A percentile compares a stretch with the other conserved stretches of the same genome.
Conservation (phyloP, 768 basidiomycete species). For the Trametes cinnabarina region DNA sequence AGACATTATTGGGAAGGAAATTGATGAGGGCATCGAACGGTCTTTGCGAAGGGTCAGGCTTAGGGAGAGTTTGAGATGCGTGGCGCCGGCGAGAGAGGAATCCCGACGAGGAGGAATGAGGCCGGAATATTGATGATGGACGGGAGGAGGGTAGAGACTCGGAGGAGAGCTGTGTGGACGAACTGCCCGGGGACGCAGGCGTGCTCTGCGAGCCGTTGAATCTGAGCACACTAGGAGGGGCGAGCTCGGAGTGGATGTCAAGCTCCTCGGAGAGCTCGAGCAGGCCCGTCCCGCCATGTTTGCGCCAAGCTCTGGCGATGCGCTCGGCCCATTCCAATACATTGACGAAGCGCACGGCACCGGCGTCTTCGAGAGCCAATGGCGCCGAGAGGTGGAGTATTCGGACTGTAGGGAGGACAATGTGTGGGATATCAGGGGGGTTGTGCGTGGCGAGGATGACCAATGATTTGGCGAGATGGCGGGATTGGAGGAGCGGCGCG, state of each 20-base stretch:
- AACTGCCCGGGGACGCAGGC: conserved; percentile 23
- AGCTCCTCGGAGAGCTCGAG: conserved; percentile 26
- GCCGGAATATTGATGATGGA: conserved; percentile 11
- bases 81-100: conserved; percentile 10
- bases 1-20: conserved; percentile 31
- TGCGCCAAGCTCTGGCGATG: conserved; percentile 37
- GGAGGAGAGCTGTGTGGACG: conserved; percentile 16
- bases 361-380: conserved; percentile 32
- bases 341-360: conserved; percentile 36
- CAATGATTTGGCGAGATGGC: conserved; percentile 36
- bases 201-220: conserved; percentile 23
- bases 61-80: conserved; percentile 21
- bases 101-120: conserved; percentile 11
- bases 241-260: conserved; percentile 25
- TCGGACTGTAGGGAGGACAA: conserved; percentile 33
- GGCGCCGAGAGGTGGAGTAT: conserved; percentile 35
- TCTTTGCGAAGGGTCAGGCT: conserved; percentile 33
- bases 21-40: conserved; percentile 41
- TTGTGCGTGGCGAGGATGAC: conserved; percentile 38
- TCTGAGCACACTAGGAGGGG: conserved; percentile 25
- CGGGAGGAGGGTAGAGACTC: conserved; percentile 7
- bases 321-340: conserved; percentile 42
- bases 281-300: conserved; percentile 29
- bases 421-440: conserved; percentile 30
- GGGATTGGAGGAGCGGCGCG: conserved; percentile 33